Conservation (phyloP, 2,329 filamentous ascomycete species). For the Fusarium nisikadoi region DNA sequence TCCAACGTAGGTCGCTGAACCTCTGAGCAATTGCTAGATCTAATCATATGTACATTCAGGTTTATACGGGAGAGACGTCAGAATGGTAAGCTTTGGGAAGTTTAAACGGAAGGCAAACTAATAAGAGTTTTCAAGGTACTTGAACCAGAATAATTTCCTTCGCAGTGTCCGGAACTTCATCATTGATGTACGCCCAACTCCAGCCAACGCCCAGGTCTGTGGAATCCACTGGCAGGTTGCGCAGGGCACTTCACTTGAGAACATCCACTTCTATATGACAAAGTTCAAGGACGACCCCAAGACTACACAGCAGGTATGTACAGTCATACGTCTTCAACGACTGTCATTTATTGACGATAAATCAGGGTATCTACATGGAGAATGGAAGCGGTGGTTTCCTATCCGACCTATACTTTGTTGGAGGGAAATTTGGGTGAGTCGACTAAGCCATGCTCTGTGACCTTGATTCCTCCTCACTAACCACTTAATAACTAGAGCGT, state of each 20-base stretch:
- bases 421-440: constrained; percentile 62
- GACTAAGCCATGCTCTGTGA: too few relatives aligned
- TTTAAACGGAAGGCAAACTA: too few relatives aligned
- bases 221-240: constrained; percentile 74
- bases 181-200: constrained; percentile 61
- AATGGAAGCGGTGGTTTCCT: constrained; percentile 55
- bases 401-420: constrained; percentile 71
- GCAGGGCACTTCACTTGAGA: constrained; percentile 65
- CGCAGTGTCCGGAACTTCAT: constrained; percentile 73
- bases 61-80: neutral
- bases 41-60: neutral
- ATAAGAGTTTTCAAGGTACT: constrained; percentile 11
- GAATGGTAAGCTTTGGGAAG: neutral
- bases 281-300: constrained; percentile 39
- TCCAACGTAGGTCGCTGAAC: neutral
- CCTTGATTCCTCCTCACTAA: neutral
- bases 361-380: constrained; percentile 34
- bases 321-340: fast-evolving
- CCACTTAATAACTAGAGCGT: constrained; percentile 23
- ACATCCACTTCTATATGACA: constrained; percentile 55
- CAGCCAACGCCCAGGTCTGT: constrained; percentile 45
- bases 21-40: neutral
- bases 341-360: fast-evolving
- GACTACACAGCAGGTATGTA: constrained; percentile 41
- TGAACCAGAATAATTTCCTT: constrained; percentile 68